Conservation (phyloP, 176 grass and related monocot genomes). For the Tillandsia leiboldiana region DNA sequence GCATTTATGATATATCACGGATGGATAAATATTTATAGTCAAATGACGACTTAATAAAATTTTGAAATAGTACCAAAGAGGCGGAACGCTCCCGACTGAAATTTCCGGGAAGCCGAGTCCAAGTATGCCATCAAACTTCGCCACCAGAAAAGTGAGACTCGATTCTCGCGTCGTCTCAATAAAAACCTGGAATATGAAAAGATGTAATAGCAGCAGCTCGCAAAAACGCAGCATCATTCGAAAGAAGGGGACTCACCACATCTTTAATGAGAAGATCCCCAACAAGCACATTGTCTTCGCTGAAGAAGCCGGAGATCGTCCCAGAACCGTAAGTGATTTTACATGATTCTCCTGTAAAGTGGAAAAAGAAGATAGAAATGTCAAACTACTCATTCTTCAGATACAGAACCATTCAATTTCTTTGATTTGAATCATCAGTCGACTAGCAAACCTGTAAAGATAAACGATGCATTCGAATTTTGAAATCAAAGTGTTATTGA, state of each 20-base stretch:
- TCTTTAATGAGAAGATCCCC: constrained; percentile 62
- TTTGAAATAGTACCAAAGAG: constrained; percentile 44
- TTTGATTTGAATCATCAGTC: background rate
- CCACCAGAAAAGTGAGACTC: constrained; percentile 49
- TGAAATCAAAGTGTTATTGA: too few species aligned
- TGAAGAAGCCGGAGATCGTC: constrained; percentile 79
- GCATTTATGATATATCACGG: too few species aligned
- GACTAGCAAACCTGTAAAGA: too few species aligned
- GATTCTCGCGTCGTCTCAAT: constrained; percentile 71
- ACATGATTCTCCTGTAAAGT: constrained; percentile 52
- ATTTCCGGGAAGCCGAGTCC: constrained; percentile 93
- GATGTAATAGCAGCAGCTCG: background rate
- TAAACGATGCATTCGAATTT: too few species aligned
- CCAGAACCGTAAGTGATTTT: constrained; percentile 87
- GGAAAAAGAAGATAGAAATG: background rate
- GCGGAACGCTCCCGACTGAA: constrained; percentile 59
- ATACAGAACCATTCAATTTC: background rate
- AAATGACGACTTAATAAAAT: constrained; percentile 8
- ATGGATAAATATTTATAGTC: background rate
- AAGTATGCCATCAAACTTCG: constrained; percentile 93
- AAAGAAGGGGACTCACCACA: constrained; percentile 28
- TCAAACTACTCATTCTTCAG: too few species aligned
- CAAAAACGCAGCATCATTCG: background rate
- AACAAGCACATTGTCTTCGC: constrained; percentile 62
- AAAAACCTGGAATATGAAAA: constrained; percentile 48